A percentile compares a stretch with the other conserved stretches of the same genome.
Evolutionary conservation across 1,284 basidiomycete species (phyloP).

Genomic region (Pseudozyma sp.): DNA sequence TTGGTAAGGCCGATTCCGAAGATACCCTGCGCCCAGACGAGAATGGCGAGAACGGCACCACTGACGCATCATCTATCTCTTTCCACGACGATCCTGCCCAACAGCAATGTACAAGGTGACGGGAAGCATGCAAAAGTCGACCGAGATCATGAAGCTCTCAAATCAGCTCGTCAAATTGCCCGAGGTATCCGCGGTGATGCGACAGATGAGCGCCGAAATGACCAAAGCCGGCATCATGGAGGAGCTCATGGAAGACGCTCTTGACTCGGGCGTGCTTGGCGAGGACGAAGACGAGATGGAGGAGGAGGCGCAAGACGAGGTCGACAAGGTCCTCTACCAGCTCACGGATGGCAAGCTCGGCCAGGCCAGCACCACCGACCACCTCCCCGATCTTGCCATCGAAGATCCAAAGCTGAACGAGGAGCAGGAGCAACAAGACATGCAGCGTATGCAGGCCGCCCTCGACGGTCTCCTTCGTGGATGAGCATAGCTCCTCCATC

Average conservation of each 20-base stretch:
- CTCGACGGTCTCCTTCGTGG: constrained; percentile 64
- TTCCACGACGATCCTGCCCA: not conserved
- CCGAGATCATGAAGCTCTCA: constrained; percentile 98
- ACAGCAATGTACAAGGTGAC: constrained; percentile 97
- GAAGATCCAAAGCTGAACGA: constrained; percentile 47
- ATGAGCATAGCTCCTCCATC: constrained; percentile 2
- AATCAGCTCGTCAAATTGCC: constrained; percentile 91
- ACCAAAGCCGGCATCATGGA: constrained; percentile 78
- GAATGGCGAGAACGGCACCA: not conserved
- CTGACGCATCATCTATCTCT: not conserved
- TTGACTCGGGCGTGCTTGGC: constrained; percentile 69
- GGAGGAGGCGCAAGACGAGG: constrained; percentile 95
- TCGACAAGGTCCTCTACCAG: constrained; percentile 95
- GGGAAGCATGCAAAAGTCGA: constrained; percentile 93
- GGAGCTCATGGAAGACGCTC: constrained; percentile 71
- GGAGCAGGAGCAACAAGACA: constrained; percentile 54
- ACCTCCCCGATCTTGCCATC: constrained; percentile 54
- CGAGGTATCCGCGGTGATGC: constrained; percentile 90
- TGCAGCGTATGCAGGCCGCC: constrained; percentile 66
- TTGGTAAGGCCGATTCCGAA: constrained; percentile 75
- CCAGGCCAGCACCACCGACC: constrained; percentile 54
- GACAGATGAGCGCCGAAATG: constrained; percentile 99
- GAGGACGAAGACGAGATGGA: constrained; percentile 91
- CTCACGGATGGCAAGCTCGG: constrained; percentile 88
- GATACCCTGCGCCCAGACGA: not conserved